Evolutionary conservation across 169 alveolate species (phyloP), one percentile per base, ranked within the genome.

Genomic region (Plasmodium billcollinsi): DNA sequence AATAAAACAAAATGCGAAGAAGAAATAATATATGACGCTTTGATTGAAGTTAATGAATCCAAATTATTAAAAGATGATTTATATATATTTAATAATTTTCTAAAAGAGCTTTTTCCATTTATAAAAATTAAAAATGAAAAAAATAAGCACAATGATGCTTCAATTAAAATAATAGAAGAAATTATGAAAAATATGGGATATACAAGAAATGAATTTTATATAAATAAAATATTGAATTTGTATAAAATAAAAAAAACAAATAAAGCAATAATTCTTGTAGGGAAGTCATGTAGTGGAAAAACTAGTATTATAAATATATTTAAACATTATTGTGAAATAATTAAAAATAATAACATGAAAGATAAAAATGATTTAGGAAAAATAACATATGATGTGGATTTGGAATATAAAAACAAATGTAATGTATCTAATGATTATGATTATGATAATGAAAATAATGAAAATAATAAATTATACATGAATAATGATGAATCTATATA

Each of bases 171-270:
- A 11, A 86, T 86, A 45, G 50, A 66, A 86, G 71, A 61, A 66
- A 86, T 86, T 21, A 86, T 86, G 92, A 73, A 39, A 12, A 86
- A 72, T 45, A 86, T 86, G 92, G 88, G 88, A 12, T 86, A 86
- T 62, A 86, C 92, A 49, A 52, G 49, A 72, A 86, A 86, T 54
- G 92, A 86, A 9, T 86, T 71, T 67, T 86, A 72, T 52, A 86
- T 86, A 71, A 86, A 86, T 59, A 86, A 63, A 12, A 67, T 86
- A 33, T 72, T 86, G 63, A 70, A 86, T 50, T 71, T 86, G 29
- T 74, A 86, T 52, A 86, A 86, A 72, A 86, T 86, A 43, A 86
- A 86, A 72, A 62, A 86, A 67, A 72, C 92, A 67, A 86, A 86
- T 62, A 86, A 62, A 72, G 92, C 88, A 86, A 86, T 86, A 61